Conservation (phyloP, 495 filamentous ascomycete species). For the Neurospora cerealis region DNA sequence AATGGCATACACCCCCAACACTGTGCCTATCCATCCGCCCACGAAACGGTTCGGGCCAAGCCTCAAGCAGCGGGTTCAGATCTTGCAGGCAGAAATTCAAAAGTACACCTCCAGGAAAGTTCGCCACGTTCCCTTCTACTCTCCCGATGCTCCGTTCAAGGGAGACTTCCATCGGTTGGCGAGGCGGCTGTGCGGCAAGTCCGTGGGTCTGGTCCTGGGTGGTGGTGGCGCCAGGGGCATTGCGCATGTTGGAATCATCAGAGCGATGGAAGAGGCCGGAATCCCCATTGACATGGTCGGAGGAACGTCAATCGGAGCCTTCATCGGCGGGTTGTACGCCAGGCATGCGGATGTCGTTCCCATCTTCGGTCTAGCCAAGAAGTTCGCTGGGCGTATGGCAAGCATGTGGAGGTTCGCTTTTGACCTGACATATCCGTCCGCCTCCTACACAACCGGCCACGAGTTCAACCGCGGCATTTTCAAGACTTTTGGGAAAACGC, state of each 20-base stretch:
- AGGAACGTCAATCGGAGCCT: constrained; percentile 95
- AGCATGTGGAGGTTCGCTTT: constrained; percentile 96
- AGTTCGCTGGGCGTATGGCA: constrained; percentile 92
- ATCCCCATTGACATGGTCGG: constrained; percentile 95
- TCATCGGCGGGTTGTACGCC: constrained; percentile 91
- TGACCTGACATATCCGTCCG: constrained; percentile 89
- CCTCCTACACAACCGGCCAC: constrained; percentile 93
- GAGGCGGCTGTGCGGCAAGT: constrained; percentile 83
- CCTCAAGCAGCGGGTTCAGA: constrained; percentile 86
- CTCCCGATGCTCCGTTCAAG: constrained; percentile 85
- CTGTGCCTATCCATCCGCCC: constrained; percentile 67
- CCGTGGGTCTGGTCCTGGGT: constrained; percentile 86
- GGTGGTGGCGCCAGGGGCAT: constrained; percentile 90
- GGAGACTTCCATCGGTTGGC: constrained; percentile 93
- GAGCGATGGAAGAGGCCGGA: constrained; percentile 90
- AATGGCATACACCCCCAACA: constrained; percentile 77
- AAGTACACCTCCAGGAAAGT: constrained; percentile 89
- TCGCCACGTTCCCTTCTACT: constrained; percentile 79
- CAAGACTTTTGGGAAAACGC: constrained; percentile 91
- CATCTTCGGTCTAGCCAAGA: constrained; percentile 93
- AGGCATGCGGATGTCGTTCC: constrained; percentile 94
- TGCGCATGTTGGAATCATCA: constrained; percentile 84
- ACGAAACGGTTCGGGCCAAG: constrained; percentile 72
- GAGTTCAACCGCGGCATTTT: constrained; percentile 99
- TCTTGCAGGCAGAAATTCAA: constrained; percentile 91